Base-by-base conservation (phyloP, 1,284 basidiomycete species). In the Sutorius eximius region DNA sequence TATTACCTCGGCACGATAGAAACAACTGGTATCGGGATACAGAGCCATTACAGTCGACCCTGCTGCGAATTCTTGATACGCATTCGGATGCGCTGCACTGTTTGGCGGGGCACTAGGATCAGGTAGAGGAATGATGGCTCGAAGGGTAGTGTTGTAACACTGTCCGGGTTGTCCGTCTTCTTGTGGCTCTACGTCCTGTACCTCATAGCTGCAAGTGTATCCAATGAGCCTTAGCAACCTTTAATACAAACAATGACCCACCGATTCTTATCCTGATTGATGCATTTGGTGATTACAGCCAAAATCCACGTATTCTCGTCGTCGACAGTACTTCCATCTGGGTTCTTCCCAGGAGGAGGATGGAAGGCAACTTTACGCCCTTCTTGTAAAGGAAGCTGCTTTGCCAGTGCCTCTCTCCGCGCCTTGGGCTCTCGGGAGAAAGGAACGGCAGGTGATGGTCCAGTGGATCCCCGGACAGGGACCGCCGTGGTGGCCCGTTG, bases 11-110 rank as follows among this genome's bases (percentile, higher is more conserved):
- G 90, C 90, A 18, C 87, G 85, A 63, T 92, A 92, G 73, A 92
- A 92, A 66, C 88, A 91, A 61, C 89, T 91, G 0, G 89, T 92
- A 64, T 92, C 90, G 0, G 89, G 90, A 70, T 91, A 92, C 13
- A 92, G 73, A 1, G 87, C 89, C 80, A 92, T 82, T 7, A 92
- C 90, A 0, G 79, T 87, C 12, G 86, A 82, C 2, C 89, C 83
- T 0, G 79, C 72, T n/a, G 79, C 70, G 65, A 89, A 91, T 59
- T 86, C 83, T 48, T 81, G 86, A 69, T 91, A 90, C 13, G 82
- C 77, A 60, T 77, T 82, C 40, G 83, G 73, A 70, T 90, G 87
- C 18, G 85, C 76, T 0, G 86, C 77, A 62, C 72, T 83, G 38
- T 78, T 81, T 37, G 75, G 70, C 12, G 75, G 73, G 1, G 85